Evolutionary conservation across 305 asterid genomes (phyloP).

Genomic region (Fraxinus dipetala): DNA sequence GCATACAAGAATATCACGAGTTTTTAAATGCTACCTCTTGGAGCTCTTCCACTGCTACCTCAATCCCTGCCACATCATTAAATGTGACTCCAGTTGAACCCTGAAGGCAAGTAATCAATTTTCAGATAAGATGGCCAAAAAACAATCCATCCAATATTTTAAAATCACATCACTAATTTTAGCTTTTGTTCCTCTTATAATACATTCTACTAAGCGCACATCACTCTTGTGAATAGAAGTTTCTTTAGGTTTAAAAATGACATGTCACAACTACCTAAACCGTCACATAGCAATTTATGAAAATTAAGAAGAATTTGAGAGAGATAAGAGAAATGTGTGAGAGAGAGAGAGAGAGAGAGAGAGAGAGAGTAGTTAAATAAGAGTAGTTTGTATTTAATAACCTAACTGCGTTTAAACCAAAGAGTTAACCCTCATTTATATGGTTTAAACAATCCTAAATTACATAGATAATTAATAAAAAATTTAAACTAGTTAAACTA

Average conservation of each 20-base stretch:
- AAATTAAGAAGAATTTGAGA: no score
- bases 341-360: not conserved
- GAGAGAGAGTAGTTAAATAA: no score
- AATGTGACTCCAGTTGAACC: constrained; percentile 94
- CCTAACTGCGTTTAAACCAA: not conserved
- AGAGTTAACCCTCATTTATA: not conserved
- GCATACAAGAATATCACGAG: not conserved
- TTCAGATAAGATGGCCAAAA: not conserved
- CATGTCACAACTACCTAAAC: not conserved
- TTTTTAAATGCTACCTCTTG: constrained; percentile 60
- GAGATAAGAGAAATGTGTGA: no score
- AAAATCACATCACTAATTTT: not conserved
- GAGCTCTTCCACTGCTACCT: constrained; percentile 96
- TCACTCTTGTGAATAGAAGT: not conserved
- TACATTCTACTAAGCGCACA: not conserved
- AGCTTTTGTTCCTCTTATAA: not conserved
- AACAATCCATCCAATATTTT: not conserved
- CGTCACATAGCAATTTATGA: not conserved
- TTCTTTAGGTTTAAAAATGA: not conserved
- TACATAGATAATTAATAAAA: no score
- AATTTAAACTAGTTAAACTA: no score
- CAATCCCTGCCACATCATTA: constrained; percentile 92
- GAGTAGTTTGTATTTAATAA: not conserved
- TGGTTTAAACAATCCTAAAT: not conserved
- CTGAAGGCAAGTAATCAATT: constrained; percentile 41